Evolutionary conservation across 345 rosid species (phyloP).

Genomic region (Eutrema yunnanense): DNA sequence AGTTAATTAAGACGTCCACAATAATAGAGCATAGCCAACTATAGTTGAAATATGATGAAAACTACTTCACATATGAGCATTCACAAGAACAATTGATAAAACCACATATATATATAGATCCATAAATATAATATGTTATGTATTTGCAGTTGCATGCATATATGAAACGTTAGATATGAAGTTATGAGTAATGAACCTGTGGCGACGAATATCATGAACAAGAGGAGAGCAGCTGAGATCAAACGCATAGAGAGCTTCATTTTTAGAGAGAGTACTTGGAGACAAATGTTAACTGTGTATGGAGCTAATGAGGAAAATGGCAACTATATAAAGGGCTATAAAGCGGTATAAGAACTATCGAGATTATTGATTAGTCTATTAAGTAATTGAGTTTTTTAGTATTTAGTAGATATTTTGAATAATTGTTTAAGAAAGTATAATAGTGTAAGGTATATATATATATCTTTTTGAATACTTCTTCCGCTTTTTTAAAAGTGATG

Average conservation of each 20-base stretch:
- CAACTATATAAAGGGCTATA: constrained; percentile 17
- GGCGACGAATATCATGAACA: constrained; percentile 28
- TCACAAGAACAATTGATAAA: background rate
- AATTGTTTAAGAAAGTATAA: background rate
- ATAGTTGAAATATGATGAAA: background rate
- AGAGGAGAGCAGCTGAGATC: constrained; percentile 18
- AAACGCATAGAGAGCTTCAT: constrained; percentile 32
- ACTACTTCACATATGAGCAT: background rate
- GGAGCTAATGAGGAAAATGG: background rate
- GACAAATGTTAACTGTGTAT: background rate
- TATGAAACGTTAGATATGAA: background rate
- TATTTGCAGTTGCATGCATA: background rate
- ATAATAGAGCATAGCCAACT: background rate
- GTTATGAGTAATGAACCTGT: constrained; percentile 20
- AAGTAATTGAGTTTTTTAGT: background rate
- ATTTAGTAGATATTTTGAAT: background rate
- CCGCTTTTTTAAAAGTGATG: background rate
- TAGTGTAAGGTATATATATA: background rate
- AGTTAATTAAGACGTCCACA: too few species aligned
- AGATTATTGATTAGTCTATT: background rate
- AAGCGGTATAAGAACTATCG: constrained; percentile 3
- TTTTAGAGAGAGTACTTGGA: background rate
- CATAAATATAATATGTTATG: background rate
- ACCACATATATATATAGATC: background rate
- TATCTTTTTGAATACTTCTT: background rate